A percentile compares a stretch with the other conserved stretches of the same genome.
Evolutionary conservation across 371 early-diverging fungal species (phyloP).

Genomic region (Rhizomucor miehei): DNA sequence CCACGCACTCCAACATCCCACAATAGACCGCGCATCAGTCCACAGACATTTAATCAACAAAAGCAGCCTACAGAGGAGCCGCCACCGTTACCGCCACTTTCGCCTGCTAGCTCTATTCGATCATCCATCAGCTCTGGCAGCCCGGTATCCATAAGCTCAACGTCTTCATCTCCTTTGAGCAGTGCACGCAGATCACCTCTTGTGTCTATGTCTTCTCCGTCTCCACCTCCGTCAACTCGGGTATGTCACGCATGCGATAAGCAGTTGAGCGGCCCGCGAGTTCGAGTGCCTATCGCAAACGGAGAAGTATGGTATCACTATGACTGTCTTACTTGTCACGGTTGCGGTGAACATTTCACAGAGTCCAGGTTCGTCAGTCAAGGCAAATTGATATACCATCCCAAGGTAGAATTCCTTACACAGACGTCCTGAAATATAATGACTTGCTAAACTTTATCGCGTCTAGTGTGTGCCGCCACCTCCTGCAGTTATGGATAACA

Average conservation of each 20-base stretch:
- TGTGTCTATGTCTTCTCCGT: background rate
- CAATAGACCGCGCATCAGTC: conserved; percentile 11
- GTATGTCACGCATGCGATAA: conserved; percentile 26
- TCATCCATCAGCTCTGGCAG: conserved; percentile 6
- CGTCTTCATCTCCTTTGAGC: conserved; percentile 10
- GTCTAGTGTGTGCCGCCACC: conserved; percentile 7
- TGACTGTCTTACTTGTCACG: conserved; percentile 67
- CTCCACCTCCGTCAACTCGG: background rate
- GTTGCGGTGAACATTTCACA: conserved; percentile 62
- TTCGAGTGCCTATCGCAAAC: conserved; percentile 19
- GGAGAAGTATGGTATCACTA: conserved; percentile 56
- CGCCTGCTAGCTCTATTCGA: conserved; percentile 10
- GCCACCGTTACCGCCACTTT: conserved; percentile 13
- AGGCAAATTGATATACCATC: conserved; percentile 47
- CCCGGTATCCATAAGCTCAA: conserved; percentile 2
- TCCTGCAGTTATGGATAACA: background rate
- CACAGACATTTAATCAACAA: conserved; percentile 10
- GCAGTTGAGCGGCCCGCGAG: conserved; percentile 16
- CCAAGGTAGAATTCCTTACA: conserved; percentile 29
- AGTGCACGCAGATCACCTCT: background rate
- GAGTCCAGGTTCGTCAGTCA: conserved; percentile 55
- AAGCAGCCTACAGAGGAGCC: conserved; percentile 6
- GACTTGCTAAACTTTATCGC: no score
- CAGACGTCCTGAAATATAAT: no score
- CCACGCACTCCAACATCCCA: conserved; percentile 2